Evolutionary conservation across 2,329 filamentous ascomycete species (phyloP).

Genomic region (Pezicula rhizophila): DNA sequence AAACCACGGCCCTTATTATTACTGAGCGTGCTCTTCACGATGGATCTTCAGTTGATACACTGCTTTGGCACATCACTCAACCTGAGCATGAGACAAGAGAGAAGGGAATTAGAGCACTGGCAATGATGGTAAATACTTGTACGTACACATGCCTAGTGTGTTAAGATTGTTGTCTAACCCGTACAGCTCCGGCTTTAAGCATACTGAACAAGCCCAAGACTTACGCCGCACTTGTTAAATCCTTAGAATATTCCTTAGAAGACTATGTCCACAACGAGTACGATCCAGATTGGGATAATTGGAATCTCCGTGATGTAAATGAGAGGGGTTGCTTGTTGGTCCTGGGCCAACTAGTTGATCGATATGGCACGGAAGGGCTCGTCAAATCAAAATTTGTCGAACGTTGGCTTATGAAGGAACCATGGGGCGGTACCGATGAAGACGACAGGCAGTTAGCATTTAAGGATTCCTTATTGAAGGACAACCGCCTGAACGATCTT

Average conservation of each 20-base stretch:
- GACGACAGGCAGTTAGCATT: conserved; percentile 51
- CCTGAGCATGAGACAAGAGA: conserved; percentile 54
- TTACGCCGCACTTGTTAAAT: conserved; percentile 49
- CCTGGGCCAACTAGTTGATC: conserved; percentile 49
- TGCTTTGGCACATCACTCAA: conserved; percentile 53
- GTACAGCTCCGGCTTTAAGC: conserved; percentile 10
- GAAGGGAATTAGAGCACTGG: conserved; percentile 49
- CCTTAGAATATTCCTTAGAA: conserved; percentile 48
- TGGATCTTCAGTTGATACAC: conserved; percentile 37
- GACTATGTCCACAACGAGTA: conserved; percentile 46
- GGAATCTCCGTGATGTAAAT: conserved; percentile 53
- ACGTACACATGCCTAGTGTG: conserved; percentile 9
- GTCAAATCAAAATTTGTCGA: conserved; percentile 61
- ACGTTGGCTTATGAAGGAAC: conserved; percentile 68
- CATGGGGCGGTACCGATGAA: conserved; percentile 54
- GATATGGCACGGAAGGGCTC: conserved; percentile 46
- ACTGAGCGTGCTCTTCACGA: conserved; percentile 56
- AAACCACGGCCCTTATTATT: conserved; percentile 57
- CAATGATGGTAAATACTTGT: conserved; percentile 47
- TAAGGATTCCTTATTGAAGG: conserved; percentile 21
- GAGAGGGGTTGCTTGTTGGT: conserved; percentile 57
- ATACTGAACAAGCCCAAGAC: conserved; percentile 22
- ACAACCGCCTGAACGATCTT: conserved; percentile 36
- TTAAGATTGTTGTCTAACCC: not conserved
- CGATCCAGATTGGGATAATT: conserved; percentile 56